These are phyloP conservation scores for Termitomyces sp. DNA, from an alignment of 1,284 basidiomycete genomes.

Conservation along the genomic window DNA sequence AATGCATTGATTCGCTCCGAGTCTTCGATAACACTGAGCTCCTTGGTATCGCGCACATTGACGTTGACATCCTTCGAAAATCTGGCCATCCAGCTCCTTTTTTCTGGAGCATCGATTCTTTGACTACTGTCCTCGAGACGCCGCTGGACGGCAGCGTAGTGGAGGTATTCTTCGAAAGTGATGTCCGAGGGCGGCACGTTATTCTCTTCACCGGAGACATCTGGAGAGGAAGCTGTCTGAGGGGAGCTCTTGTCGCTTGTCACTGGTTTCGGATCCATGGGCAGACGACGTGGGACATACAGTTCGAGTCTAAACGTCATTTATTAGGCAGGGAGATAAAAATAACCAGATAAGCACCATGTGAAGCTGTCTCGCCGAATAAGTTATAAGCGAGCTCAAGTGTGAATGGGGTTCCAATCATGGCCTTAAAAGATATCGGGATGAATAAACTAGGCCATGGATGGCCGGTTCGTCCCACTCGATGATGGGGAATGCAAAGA, in stretches of 20 bases:
- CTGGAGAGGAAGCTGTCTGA: background rate
- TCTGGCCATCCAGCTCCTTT: conserved; percentile 20
- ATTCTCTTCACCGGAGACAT: background rate
- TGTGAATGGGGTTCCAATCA: background rate
- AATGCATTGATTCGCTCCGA: conserved; percentile 29
- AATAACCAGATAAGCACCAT: background rate
- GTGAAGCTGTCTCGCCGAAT: background rate
- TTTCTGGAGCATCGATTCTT: conserved; percentile 3
- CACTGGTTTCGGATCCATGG: conserved; percentile 3
- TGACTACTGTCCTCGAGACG: conserved; percentile 20
- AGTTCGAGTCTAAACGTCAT: background rate
- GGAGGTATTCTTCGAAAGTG: conserved; percentile 32
- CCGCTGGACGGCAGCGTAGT: conserved; percentile 30
- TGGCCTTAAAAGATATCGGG: background rate
- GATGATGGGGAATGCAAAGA: background rate
- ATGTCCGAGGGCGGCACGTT: background rate
- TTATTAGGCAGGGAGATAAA: conserved; percentile 4
- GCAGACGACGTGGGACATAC: background rate
- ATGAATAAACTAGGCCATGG: background rate
- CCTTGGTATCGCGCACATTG: conserved; percentile 7
- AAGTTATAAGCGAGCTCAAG: background rate
- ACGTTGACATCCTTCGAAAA: conserved; percentile 27
- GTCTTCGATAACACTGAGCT: conserved; percentile 16
- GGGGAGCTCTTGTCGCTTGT: conserved; percentile 2
- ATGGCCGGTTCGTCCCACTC: background rate